These are phyloP conservation scores for Thermothelomyces thermophilus DNA, from an alignment of 2,329 filamentous ascomycete species.

Conservation along the genomic window DNA sequence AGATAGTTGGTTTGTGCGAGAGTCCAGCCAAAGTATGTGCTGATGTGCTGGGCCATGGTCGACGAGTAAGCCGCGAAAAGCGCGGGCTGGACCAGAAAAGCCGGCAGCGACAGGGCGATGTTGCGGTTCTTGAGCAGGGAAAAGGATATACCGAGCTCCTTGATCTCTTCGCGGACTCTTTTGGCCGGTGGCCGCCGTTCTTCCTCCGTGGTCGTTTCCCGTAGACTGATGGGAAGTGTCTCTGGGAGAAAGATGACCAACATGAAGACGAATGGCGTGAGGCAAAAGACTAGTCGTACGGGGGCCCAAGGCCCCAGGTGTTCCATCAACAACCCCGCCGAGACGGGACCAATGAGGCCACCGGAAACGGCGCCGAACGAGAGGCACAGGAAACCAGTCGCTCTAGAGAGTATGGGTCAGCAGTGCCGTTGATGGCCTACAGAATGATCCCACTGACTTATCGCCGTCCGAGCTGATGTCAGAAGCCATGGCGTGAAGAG, in stretches of 20 bases:
- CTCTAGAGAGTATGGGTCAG: slow-evolving; percentile 9
- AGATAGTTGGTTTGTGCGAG: slow-evolving; percentile 20
- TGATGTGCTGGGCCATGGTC: slow-evolving; percentile 21
- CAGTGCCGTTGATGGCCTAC: background rate
- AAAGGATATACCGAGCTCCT: slow-evolving; percentile 14
- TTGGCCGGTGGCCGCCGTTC: background rate
- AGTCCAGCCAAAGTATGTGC: slow-evolving; percentile 24
- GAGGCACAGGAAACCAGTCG: slow-evolving; percentile 18
- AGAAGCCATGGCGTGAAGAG: slow-evolving; percentile 20
- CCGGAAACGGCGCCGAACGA: slow-evolving; percentile 19
- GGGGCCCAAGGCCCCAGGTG: slow-evolving; percentile 19
- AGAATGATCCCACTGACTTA: slow-evolving; percentile 6
- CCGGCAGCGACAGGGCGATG: slow-evolving; percentile 15
- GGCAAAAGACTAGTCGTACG: slow-evolving; percentile 17
- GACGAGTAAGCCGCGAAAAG: slow-evolving; percentile 18
- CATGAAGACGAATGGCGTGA: slow-evolving; percentile 17
- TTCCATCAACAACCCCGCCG: slow-evolving; percentile 21
- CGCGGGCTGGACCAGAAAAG: slow-evolving; percentile 19
- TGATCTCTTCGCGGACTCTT: slow-evolving; percentile 3
- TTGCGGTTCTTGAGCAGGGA: slow-evolving; percentile 18
- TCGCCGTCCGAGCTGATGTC: slow-evolving; percentile 20
- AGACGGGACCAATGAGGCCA: slow-evolving; percentile 16
- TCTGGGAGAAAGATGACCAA: slow-evolving; percentile 20
- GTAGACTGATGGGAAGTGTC: slow-evolving; percentile 17
- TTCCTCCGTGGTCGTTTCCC: background rate